phyloP scores from a whole-genome alignment of 202 grass and related monocot genomes.

The Sporobolus alterniflorus region DNA sequence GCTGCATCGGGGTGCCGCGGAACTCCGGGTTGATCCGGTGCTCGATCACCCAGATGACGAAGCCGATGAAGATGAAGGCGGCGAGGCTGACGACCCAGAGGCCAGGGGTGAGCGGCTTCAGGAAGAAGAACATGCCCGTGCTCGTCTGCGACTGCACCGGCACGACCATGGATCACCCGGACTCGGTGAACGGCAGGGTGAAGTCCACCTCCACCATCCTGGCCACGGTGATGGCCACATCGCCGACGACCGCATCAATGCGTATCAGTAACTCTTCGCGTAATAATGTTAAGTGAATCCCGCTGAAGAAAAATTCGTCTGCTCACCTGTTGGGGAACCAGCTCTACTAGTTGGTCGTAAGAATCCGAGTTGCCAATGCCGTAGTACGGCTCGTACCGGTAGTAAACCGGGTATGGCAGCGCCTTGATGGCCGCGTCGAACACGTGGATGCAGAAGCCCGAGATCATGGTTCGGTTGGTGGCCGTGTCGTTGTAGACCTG shows the following conservation, averaged over 20 bases:
- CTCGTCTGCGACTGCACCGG: slow-evolving; percentile 9
- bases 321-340: slow-evolving; percentile 39
- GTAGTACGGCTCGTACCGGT: slow-evolving; percentile 32
- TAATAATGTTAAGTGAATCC: background rate
- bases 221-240: slow-evolving; percentile 47
- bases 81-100: slow-evolving; percentile 67
- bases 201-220: slow-evolving; percentile 51
- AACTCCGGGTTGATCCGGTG: slow-evolving; percentile 62
- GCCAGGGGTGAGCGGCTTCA: slow-evolving; percentile 45
- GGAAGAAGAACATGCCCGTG: slow-evolving; percentile 63
- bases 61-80: slow-evolving; percentile 73
- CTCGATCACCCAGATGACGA: slow-evolving; percentile 70
- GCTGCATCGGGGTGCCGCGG: slow-evolving; percentile 42
- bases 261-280: background rate
- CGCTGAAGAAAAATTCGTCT: no score
- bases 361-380: background rate
- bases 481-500: background rate
- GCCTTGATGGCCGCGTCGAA: slow-evolving; percentile 52
- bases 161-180: slow-evolving; percentile 68
- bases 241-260: slow-evolving; percentile 57
- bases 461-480: background rate
- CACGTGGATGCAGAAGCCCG: slow-evolving; percentile 72
- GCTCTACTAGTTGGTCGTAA: slow-evolving; percentile 40
- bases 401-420: slow-evolving; percentile 25
- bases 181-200: slow-evolving; percentile 75